Percentiles rank a stretch among this genome's conserved stretches.
These are phyloP conservation scores for Tulasnella sp. DNA, from an alignment of 768 basidiomycete genomes.

Conservation along the genomic window DNA sequence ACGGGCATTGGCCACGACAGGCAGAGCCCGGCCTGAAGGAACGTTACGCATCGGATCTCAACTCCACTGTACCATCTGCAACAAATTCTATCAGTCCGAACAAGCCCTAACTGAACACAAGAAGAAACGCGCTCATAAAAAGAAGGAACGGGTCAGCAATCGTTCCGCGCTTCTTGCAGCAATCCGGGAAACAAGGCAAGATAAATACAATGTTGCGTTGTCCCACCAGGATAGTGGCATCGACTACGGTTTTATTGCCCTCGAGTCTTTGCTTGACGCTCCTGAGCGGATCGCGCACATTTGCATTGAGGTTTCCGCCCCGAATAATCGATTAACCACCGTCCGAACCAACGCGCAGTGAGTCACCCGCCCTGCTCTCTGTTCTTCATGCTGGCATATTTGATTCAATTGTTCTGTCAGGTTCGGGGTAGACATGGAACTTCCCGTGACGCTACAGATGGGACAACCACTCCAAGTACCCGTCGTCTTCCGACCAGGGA, in stretches of 20 bases:
- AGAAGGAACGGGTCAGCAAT: too few relatives aligned
- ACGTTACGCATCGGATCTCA: not conserved
- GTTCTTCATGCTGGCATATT: not conserved
- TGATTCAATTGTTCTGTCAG: not conserved
- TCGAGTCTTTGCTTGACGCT: not conserved
- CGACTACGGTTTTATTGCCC: not conserved
- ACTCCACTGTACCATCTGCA: not conserved
- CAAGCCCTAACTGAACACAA: not conserved
- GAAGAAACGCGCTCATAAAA: not conserved
- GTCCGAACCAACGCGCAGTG: not conserved
- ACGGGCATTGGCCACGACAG: not conserved
- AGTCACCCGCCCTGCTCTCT: not conserved
- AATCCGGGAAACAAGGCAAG: not conserved
- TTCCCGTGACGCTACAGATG: not conserved
- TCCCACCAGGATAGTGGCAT: not conserved
- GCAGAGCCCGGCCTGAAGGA: not conserved
- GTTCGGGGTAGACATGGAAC: too few relatives aligned
- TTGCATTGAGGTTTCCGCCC: too few relatives aligned
- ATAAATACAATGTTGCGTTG: not conserved
- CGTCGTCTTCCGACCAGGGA: slow-evolving; percentile 9
- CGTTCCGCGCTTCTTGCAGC: not conserved
- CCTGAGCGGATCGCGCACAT: too few relatives aligned
- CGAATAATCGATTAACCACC: not conserved
- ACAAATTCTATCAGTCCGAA: not conserved
- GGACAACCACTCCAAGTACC: not conserved